phyloP scores from a whole-genome alignment of 106 monocot genomes.

The Dendrobium officinale region DNA sequence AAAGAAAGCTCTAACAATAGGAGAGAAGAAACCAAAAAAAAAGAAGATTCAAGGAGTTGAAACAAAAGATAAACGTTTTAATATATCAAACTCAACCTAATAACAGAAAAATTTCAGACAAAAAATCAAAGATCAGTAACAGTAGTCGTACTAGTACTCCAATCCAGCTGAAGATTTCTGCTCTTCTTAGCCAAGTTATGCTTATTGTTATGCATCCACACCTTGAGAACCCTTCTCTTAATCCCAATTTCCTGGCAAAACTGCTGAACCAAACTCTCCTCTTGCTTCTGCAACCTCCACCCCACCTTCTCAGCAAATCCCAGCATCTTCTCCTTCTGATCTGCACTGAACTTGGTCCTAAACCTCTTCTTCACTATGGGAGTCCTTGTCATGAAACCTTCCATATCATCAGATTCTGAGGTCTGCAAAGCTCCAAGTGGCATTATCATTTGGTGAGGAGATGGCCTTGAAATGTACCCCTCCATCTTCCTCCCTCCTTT shows the following conservation, averaged over 20 bases:
- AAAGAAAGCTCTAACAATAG: background rate
- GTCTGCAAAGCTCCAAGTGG: conserved; percentile 46
- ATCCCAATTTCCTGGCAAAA: conserved; percentile 58
- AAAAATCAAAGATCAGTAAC: conserved; percentile 3
- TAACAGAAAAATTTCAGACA: background rate
- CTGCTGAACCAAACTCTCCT: conserved; percentile 39
- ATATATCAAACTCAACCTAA: too few relatives aligned
- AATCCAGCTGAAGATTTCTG: conserved; percentile 4
- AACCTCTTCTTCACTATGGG: conserved; percentile 48
- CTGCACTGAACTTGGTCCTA: conserved; percentile 64
- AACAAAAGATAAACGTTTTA: background rate
- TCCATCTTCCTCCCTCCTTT: conserved; percentile 21
- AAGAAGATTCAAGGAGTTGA: background rate
- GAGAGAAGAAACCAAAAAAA: too few relatives aligned
- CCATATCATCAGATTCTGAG: conserved; percentile 47
- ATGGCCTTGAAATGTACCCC: conserved; percentile 14
- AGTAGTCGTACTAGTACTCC: background rate
- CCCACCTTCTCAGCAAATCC: conserved; percentile 53
- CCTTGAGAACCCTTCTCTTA: conserved; percentile 48
- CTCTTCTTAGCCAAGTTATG: conserved; percentile 28
- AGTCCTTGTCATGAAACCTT: conserved; percentile 10
- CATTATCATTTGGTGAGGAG: conserved; percentile 64
- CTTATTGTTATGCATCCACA: conserved; percentile 72
- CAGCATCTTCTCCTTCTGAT: conserved; percentile 79
- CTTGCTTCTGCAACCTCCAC: conserved; percentile 47